Evolutionary conservation across 768 basidiomycete species (phyloP).

Genomic region (Leccinum olivaceopallidum): DNA sequence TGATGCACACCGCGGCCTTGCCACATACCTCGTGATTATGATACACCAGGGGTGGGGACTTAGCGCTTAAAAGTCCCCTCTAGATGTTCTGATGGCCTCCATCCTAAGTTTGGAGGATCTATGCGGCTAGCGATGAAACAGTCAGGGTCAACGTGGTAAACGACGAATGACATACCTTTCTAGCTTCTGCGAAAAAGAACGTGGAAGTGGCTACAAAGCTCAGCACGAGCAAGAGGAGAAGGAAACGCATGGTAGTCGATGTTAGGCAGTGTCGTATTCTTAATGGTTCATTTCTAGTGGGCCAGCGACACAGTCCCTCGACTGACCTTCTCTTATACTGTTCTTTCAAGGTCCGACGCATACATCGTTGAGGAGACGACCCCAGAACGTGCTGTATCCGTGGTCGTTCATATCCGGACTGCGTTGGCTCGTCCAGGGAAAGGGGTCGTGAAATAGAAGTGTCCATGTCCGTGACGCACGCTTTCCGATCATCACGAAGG

Average conservation of each 20-base stretch:
- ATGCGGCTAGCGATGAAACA: slow-evolving; percentile 17
- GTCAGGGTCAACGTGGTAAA: slow-evolving; percentile 7
- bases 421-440: slow-evolving; percentile 5
- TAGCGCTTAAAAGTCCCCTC: slow-evolving; percentile 29
- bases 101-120: slow-evolving; percentile 16
- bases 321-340: slow-evolving; percentile 24
- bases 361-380: slow-evolving; percentile 17
- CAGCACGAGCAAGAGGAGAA: slow-evolving; percentile 30
- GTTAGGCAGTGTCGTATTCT: slow-evolving; percentile 10
- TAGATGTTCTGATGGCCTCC: slow-evolving; percentile 6
- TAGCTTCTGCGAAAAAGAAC: slow-evolving; percentile 33
- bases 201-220: slow-evolving; percentile 31
- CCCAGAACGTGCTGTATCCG: slow-evolving; percentile 24
- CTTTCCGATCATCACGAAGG: slow-evolving; percentile 13
- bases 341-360: slow-evolving; percentile 26
- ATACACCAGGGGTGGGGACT: slow-evolving; percentile 30
- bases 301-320: slow-evolving; percentile 14
- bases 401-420: slow-evolving; percentile 25
- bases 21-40: slow-evolving; percentile 21
- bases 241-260: slow-evolving; percentile 24
- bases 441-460: slow-evolving; percentile 21
- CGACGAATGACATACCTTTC: slow-evolving; percentile 22
- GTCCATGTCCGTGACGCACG: background rate
- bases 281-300: slow-evolving; percentile 32
- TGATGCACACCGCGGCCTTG: background rate